phyloP scores from a whole-genome alignment of 352 stramenopile species.

The Phytophthora chlamydospora region DNA sequence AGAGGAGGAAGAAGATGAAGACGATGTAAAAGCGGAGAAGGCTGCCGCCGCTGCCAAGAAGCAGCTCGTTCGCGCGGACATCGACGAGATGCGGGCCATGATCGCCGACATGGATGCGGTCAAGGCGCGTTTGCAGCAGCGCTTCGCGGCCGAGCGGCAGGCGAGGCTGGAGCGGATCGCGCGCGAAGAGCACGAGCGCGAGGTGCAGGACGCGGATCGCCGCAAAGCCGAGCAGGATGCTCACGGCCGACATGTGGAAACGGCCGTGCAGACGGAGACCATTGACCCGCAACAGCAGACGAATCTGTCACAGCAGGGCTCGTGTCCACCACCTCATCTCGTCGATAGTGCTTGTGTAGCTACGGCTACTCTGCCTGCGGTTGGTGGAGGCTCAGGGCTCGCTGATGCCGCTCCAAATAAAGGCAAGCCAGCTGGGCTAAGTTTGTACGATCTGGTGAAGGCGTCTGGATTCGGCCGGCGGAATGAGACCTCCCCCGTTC shows the following conservation, averaged over 20 bases:
- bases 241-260: slow-evolving; percentile 9
- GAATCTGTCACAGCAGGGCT: slow-evolving; percentile 12
- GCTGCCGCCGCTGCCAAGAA: slow-evolving; percentile 32
- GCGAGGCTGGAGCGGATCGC: slow-evolving; percentile 12
- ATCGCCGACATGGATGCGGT: slow-evolving; percentile 68
- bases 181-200: slow-evolving; percentile 26
- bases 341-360: neutral
- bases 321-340: neutral
- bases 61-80: slow-evolving; percentile 40
- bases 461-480: slow-evolving; percentile 22
- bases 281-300: slow-evolving; percentile 15
- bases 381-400: slow-evolving; percentile 5
- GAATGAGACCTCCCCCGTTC: slow-evolving; percentile 13
- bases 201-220: slow-evolving; percentile 13
- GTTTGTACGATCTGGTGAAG: slow-evolving; percentile 53
- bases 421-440: slow-evolving; percentile 37
- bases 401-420: slow-evolving; percentile 8
- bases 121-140: slow-evolving; percentile 57
- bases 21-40: slow-evolving; percentile 14
- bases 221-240: slow-evolving; percentile 12
- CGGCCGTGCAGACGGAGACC: slow-evolving; percentile 18
- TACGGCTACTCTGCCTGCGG: slow-evolving; percentile 8
- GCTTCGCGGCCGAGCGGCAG: slow-evolving; percentile 37
- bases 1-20: slow-evolving; percentile 24
- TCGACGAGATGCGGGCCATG: slow-evolving; percentile 57